A percentile compares a stretch with the other conserved stretches of the same genome.
Conservation (phyloP, 2,329 filamentous ascomycete genomes). For the Coleophoma eucalyptorum region DNA sequence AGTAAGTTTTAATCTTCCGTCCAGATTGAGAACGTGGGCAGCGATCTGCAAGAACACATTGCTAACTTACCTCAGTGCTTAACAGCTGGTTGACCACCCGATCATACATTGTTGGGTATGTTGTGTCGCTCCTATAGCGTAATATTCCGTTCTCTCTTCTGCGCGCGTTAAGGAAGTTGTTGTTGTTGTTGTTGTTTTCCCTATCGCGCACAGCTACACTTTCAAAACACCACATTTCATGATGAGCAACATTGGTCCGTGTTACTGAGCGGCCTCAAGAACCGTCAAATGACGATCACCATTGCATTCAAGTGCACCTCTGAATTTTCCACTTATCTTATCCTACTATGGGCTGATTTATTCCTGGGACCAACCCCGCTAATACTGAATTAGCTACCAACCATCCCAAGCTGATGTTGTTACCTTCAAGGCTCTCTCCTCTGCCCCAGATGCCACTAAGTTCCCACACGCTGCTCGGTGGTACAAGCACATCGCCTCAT, state of each 20-base stretch:
- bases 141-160: slow-evolving; percentile 16
- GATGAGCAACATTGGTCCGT: slow-evolving; percentile 94
- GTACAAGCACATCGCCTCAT: slow-evolving; percentile 98
- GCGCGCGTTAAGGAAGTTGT: slow-evolving; percentile 5
- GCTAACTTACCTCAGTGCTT: slow-evolving; percentile 49
- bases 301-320: slow-evolving; percentile 74
- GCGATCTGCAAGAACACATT: slow-evolving; percentile 5
- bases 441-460: slow-evolving; percentile 74
- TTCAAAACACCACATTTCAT: slow-evolving; percentile 35
- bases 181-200: slow-evolving; percentile 7
- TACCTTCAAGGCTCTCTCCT: slow-evolving; percentile 84
- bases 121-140: slow-evolving; percentile 23
- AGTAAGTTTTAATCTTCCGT: slow-evolving; percentile 33
- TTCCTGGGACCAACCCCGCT: slow-evolving; percentile 10
- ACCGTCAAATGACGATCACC: slow-evolving; percentile 76
- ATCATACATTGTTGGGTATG: slow-evolving; percentile 82
- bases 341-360: slow-evolving; percentile 10
- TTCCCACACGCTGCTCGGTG: slow-evolving; percentile 93
- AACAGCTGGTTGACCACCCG: slow-evolving; percentile 72
- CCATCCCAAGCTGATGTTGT: slow-evolving; percentile 95
- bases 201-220: slow-evolving; percentile 12
- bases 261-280: slow-evolving; percentile 95
- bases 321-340: slow-evolving; percentile 43
- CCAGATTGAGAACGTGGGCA: neutral
- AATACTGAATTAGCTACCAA: slow-evolving; percentile 36